Evolutionary conservation across 495 filamentous ascomycete species (phyloP).

Genomic region (Daldinia childiae): DNA sequence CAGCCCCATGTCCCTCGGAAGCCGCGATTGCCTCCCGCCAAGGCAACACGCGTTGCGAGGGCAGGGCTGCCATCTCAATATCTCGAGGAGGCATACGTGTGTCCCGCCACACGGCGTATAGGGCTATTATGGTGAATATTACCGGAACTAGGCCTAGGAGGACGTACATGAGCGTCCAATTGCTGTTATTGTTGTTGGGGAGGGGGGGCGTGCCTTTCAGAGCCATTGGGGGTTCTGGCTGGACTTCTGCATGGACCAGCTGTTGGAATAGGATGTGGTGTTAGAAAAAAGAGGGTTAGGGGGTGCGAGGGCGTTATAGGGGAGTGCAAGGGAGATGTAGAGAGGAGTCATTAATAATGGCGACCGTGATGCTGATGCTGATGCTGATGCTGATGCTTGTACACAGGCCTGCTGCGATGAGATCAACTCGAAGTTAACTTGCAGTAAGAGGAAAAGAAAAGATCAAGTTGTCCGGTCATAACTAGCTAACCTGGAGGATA

Average conservation of each 20-base stretch:
- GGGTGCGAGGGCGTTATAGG: not conserved
- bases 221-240: not conserved
- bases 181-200: constrained; percentile 21
- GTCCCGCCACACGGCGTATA: constrained; percentile 47
- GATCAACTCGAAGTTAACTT: not conserved
- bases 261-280: not conserved
- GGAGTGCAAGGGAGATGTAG: not conserved
- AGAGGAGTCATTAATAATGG: not conserved
- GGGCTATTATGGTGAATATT: constrained; percentile 8
- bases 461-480: too few species aligned
- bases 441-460: not conserved
- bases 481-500: not conserved
- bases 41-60: not conserved
- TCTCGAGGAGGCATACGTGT: constrained; percentile 7
- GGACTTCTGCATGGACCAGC: not conserved
- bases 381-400: not conserved
- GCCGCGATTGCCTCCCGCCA: not conserved
- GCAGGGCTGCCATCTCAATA: not conserved
- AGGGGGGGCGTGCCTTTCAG: not conserved
- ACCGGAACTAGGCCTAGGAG: constrained; percentile 27
- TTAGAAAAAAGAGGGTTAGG: not conserved
- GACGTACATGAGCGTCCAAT: constrained; percentile 42
- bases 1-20: not conserved
- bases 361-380: too few species aligned
- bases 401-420: not conserved